Evolutionary conservation across 805 yeast genomes (phyloP), one percentile per base, ranked within the genome.

Genomic region (Spathaspora hagerdaliae): DNA sequence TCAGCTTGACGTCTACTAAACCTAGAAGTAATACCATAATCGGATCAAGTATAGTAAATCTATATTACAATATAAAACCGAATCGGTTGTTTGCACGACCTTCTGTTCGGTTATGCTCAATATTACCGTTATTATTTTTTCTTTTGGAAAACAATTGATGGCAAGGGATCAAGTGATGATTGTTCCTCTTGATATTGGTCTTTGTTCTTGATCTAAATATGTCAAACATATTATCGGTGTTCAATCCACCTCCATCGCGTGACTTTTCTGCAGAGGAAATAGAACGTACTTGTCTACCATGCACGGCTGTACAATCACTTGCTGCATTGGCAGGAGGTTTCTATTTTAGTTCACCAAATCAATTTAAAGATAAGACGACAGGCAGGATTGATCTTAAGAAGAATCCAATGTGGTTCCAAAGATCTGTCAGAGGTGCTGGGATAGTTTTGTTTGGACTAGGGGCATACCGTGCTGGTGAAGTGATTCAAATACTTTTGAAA

Each of bases 401-500:
- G 49, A 60, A 71, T 46, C 76, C 76, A 1, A 27, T 60, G 12
- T 64, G 73, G 70, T 71, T 74, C 68, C 71, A 64, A 45, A 58
- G 60, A 33, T 52, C 65, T 2, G 61, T 71, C 1, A 60, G 63
- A 24, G 63, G 63, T 0, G 43, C 54, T 1, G 76, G 75, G 1
- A 49, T 66, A 2, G 57, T 60, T 7, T 54, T 70, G 15, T 47
- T 70, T 33, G 74, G 65, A 1, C 55, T 71, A 29, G 74, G 72
- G 1, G 61, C 65, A 39, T 63, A 56, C 45, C 56, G 76, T 35
- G 58, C 64, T 1, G 65, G 65, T 5, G 71, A 65, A 45, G 64
- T 58, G 9, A 58, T 49, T 13, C 61, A 58, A 39, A 58, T 63
- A 42, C 36, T 58, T 3, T 55, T 48, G 46, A 40, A 43, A 29